Base-by-base conservation (phyloP, 164 flowering plant genomes). In the Stephania cephalantha region DNA sequence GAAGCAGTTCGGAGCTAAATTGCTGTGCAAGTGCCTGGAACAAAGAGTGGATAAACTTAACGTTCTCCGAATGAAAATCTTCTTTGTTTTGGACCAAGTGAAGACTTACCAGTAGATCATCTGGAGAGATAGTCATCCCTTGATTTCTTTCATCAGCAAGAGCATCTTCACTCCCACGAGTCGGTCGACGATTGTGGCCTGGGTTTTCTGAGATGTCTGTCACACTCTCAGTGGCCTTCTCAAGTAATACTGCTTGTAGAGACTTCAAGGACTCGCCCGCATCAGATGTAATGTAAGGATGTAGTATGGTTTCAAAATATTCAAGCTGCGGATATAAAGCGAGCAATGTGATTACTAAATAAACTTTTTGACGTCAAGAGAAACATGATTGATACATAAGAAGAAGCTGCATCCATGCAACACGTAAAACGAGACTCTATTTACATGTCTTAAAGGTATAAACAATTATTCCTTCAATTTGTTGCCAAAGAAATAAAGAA, bases 111-210 rank as follows among this genome's bases (percentile, higher is more conserved):
- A 96, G 89, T 52, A 96, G 81, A 77, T 96, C 99, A 87, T 94
- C 99, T 18, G 97, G 97, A 15, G 99, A 92, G 9, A 91, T 87
- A 48, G 85, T 74, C 81, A 81, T 79, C 30, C 90, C 96, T 79
- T 88, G 91, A 78, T 89, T 93, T 68, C 87, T 87, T 18, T 96
- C 99, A 70, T 92, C 97, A 53, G 80, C 81, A 76, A 88, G 80
- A 1, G 87, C 90, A 53, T 93, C 99, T 82, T 96, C 98, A 82
- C 95, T 88, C 71, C 92, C 99, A 74, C 99, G 97, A 77, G 98
- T 93, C 63, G 95, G 66, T 46, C 97, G 87, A n/a, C 95, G 97
- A n/a, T 86, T 81, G 77, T 94, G 99, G 63, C 91, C 91, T 68
- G 93, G 91, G 73, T 82, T 90, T 80, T 96, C 99, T 25, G 78